phyloP scores from a whole-genome alignment of 352 stramenopile genomes.

The Globisporangium uncinulatum region DNA sequence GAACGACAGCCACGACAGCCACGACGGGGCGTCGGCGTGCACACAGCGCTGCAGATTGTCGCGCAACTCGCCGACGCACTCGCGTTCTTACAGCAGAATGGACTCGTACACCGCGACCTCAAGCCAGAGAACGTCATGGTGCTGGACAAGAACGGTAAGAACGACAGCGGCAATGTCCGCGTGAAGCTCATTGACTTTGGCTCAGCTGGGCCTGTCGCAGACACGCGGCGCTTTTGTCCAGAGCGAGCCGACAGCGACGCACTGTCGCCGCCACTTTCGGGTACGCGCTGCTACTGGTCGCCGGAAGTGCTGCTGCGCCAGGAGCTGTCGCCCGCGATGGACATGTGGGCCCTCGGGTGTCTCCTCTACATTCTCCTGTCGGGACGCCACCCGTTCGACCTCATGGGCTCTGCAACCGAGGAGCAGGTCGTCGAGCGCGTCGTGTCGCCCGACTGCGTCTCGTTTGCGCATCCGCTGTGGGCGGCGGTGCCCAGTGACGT shows the following conservation, averaged over 20 bases:
- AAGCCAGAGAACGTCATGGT: constrained; percentile 90
- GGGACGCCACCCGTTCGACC: constrained; percentile 84
- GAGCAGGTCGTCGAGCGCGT: constrained; percentile 61
- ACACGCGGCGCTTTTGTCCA: no score
- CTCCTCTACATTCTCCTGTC: constrained; percentile 86
- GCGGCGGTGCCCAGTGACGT: constrained; percentile 34
- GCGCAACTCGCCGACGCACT: constrained; percentile 63
- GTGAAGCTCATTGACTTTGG: constrained; percentile 90
- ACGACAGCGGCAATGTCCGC: constrained; percentile 16
- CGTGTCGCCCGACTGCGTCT: constrained; percentile 39
- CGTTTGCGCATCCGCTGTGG: constrained; percentile 59
- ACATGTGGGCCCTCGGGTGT: constrained; percentile 87
- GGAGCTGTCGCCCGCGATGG: constrained; percentile 68
- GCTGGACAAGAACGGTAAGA: constrained; percentile 7
- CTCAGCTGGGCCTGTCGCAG: no score
- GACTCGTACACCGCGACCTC: constrained; percentile 82
- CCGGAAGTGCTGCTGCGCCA: constrained; percentile 59
- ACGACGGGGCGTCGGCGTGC: constrained; percentile 33
- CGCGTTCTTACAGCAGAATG: constrained; percentile 53
- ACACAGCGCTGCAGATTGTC: constrained; percentile 42
- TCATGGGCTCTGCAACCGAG: constrained; percentile 68
- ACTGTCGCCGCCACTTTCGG: no score
- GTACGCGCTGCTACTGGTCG: constrained; percentile 83
- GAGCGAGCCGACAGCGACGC: no score
- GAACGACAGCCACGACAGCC: no score